These are phyloP conservation scores for Leccinum subrobustum DNA, from an alignment of 1,284 basidiomycete species.

Conservation along the genomic window DNA sequence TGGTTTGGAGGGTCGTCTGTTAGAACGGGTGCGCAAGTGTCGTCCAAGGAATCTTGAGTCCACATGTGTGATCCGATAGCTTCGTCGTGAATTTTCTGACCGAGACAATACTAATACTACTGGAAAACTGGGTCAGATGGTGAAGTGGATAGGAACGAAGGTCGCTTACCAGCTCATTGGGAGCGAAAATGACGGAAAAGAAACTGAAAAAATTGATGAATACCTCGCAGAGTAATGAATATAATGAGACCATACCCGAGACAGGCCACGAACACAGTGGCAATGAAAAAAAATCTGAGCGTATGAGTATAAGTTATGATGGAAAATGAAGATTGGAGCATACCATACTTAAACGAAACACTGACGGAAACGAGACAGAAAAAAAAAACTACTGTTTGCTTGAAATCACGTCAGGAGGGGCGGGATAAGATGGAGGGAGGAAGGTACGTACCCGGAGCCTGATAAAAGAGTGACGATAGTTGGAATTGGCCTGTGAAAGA, in stretches of 20 bases:
- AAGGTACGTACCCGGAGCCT: neutral
- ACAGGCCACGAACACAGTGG: neutral
- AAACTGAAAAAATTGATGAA: neutral
- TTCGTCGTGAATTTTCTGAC: no score
- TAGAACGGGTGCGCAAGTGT: neutral
- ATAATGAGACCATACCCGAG: neutral
- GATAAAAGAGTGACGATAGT: conserved; percentile 20
- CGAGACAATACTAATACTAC: no score
- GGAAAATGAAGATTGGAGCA: neutral
- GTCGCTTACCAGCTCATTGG: neutral
- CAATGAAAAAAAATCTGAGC: neutral
- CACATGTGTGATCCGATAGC: no score
- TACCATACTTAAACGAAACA: neutral
- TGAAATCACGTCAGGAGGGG: neutral
- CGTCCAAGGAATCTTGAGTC: no score
- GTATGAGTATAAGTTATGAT: neutral
- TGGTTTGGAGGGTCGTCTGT: conserved; percentile 13
- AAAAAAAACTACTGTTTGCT: neutral
- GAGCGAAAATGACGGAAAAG: neutral
- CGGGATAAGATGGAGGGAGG: neutral
- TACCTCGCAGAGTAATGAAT: neutral
- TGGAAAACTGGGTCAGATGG: no score
- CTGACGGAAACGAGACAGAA: neutral
- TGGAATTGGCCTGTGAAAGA: conserved; percentile 8
- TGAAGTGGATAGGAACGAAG: neutral